These are phyloP conservation scores for Gnaphalium uliginosum DNA, from an alignment of 129 eudicot species.

Conservation along the genomic window DNA sequence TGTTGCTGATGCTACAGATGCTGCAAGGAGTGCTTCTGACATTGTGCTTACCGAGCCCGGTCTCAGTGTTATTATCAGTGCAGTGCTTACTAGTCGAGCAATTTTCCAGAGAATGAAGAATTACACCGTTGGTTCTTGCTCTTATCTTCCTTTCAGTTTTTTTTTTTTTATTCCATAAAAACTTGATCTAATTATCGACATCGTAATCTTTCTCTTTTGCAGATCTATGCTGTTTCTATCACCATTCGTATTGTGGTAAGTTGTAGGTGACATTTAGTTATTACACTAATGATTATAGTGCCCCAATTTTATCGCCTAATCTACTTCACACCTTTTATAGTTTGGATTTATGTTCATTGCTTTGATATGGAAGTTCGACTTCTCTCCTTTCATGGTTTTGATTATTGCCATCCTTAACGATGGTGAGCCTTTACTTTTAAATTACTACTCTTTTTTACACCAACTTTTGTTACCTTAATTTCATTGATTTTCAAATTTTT, in stretches of 20 bases:
- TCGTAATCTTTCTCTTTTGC: constrained; percentile 22
- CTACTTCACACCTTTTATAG: constrained; percentile 40
- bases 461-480: background rate
- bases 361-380: constrained; percentile 94
- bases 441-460: background rate
- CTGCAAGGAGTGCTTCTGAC: constrained; percentile 89
- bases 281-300: background rate
- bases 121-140: constrained; percentile 54
- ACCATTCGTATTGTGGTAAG: constrained; percentile 99
- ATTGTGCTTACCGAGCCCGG: constrained; percentile 90
- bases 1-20: constrained; percentile 91
- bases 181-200: background rate
- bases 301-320: background rate
- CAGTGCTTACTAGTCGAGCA: constrained; percentile 86
- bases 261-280: constrained; percentile 22
- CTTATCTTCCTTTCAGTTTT: background rate
- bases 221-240: constrained; percentile 98
- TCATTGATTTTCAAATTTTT: constrained; percentile 9
- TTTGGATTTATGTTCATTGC: constrained; percentile 95
- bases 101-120: constrained; percentile 94
- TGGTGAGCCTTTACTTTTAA: constrained; percentile 46
- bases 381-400: constrained; percentile 98
- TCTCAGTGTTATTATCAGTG: constrained; percentile 84
- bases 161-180: background rate
- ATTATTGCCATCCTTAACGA: constrained; percentile 93